Percentiles rank a stretch among this genome's conserved stretches.
These are phyloP conservation scores for Russula foetens DNA, from an alignment of 768 basidiomycete species.

Conservation along the genomic window DNA sequence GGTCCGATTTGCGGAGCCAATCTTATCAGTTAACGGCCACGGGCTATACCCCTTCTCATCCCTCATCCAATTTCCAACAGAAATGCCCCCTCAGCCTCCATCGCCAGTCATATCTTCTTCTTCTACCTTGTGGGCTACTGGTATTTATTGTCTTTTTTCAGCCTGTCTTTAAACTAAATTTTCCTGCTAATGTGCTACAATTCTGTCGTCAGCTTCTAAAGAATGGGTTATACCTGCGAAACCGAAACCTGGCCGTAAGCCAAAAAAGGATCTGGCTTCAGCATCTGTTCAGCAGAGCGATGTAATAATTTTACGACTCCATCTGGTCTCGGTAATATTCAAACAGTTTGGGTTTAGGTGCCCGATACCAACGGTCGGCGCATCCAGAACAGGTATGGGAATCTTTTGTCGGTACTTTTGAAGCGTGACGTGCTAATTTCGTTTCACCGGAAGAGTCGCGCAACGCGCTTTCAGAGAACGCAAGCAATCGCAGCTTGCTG, in stretches of 20 bases:
- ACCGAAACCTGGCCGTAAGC: constrained; percentile 82
- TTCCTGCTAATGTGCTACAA: constrained; percentile 4
- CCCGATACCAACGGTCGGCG: constrained; percentile 56
- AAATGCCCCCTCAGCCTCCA: constrained; percentile 20
- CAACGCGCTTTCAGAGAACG: constrained; percentile 87
- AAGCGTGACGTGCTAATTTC: neutral
- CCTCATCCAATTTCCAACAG: constrained; percentile 3
- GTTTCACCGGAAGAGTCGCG: constrained; percentile 50
- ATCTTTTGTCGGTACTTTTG: neutral
- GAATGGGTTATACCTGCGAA: constrained; percentile 86
- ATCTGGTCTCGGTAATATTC: constrained; percentile 7
- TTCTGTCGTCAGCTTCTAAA: constrained; percentile 58
- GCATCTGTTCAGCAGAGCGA: constrained; percentile 37
- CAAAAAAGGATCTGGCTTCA: constrained; percentile 55
- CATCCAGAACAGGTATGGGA: constrained; percentile 58
- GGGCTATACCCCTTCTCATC: neutral
- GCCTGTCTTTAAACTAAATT: neutral
- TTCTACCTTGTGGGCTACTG: constrained; percentile 66
- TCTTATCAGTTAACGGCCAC: constrained; percentile 44
- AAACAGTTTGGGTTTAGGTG: constrained; percentile 19
- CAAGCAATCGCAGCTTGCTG: constrained; percentile 81
- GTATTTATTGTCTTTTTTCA: constrained; percentile 29
- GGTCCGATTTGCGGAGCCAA: constrained; percentile 18
- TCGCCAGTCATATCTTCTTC: constrained; percentile 34
- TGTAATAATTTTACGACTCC: constrained; percentile 32